Evolutionary conservation across 352 stramenopile species (phyloP).

Genomic region (Globisporangium solare): DNA sequence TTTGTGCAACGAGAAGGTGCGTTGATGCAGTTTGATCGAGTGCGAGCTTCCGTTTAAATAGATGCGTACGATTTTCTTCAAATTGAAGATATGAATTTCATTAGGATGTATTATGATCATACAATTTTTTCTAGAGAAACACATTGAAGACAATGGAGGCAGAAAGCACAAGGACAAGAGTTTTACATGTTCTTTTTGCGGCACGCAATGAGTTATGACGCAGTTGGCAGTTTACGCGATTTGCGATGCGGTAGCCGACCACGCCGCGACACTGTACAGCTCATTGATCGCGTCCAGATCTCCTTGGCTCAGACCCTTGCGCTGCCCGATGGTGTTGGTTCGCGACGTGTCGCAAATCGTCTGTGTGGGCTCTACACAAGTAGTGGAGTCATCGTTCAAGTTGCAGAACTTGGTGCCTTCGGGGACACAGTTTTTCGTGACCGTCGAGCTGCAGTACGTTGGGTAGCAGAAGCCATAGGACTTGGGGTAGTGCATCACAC

Average conservation of each 20-base stretch:
- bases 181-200: conserved; percentile 12
- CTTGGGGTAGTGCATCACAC: conserved; percentile 80
- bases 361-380: conserved; percentile 57
- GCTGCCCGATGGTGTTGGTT: conserved; percentile 60
- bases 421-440: conserved; percentile 44
- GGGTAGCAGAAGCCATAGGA: conserved; percentile 75
- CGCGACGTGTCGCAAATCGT: conserved; percentile 47
- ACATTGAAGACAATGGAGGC: conserved; percentile 4
- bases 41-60: not conserved
- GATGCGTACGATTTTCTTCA: no score
- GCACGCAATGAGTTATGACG: conserved; percentile 1
- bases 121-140: conserved; percentile 13
- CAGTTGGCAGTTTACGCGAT: conserved; percentile 13
- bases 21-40: not conserved
- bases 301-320: conserved; percentile 45
- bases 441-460: conserved; percentile 34
- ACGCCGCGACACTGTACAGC: conserved; percentile 32
- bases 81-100: not conserved
- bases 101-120: conserved; percentile 10
- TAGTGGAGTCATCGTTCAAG: conserved; percentile 53
- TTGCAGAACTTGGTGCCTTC: conserved; percentile 61
- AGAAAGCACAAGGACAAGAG: conserved; percentile 6
- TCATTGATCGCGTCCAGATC: conserved; percentile 42
- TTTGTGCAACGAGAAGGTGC: no score
- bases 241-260: conserved; percentile 17